A percentile compares a stretch with the other conserved stretches of the same genome.
phyloP scores from a whole-genome alignment of 2,329 filamentous ascomycete genomes.

The Dactylellina cionopaga region DNA sequence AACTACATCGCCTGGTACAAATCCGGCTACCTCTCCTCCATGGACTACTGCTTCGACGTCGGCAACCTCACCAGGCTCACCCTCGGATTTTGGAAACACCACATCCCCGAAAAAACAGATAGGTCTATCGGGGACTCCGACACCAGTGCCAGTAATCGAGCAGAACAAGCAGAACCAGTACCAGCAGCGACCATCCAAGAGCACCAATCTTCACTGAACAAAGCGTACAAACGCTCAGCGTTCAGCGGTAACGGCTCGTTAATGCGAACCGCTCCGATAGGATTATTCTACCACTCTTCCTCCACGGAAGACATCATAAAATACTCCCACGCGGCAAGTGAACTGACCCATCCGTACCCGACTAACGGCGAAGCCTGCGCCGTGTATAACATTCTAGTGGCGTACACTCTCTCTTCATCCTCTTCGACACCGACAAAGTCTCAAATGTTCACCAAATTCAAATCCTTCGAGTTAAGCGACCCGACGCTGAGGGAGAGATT shows the following conservation, averaged over 20 bases:
- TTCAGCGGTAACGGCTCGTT: slow-evolving; percentile 62
- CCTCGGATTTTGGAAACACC: slow-evolving; percentile 58
- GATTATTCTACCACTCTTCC: slow-evolving; percentile 58
- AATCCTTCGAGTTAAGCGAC: slow-evolving; percentile 50
- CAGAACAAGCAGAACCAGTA: neutral
- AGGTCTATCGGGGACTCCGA: no score
- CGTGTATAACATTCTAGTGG: slow-evolving; percentile 60
- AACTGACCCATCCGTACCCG: slow-evolving; percentile 61
- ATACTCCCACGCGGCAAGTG: slow-evolving; percentile 55
- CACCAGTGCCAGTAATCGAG: neutral
- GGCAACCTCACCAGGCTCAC: slow-evolving; percentile 59
- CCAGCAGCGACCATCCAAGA: slow-evolving; percentile 46
- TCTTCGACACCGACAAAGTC: slow-evolving; percentile 51
- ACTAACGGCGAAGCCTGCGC: slow-evolving; percentile 62
- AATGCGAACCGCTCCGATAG: slow-evolving; percentile 62
- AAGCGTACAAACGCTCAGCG: neutral
- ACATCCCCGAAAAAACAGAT: slow-evolving; percentile 12
- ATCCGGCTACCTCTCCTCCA: slow-evolving; percentile 60
- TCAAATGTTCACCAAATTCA: slow-evolving; percentile 56
- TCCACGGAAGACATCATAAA: neutral
- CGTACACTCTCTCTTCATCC: slow-evolving; percentile 57
- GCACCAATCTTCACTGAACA: slow-evolving; percentile 12
- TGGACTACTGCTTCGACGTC: slow-evolving; percentile 61
- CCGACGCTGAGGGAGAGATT: slow-evolving; percentile 54
- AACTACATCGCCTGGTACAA: slow-evolving; percentile 61